Conservation (phyloP, 352 stramenopile genomes). For the Pythium vanterpoolii region DNA sequence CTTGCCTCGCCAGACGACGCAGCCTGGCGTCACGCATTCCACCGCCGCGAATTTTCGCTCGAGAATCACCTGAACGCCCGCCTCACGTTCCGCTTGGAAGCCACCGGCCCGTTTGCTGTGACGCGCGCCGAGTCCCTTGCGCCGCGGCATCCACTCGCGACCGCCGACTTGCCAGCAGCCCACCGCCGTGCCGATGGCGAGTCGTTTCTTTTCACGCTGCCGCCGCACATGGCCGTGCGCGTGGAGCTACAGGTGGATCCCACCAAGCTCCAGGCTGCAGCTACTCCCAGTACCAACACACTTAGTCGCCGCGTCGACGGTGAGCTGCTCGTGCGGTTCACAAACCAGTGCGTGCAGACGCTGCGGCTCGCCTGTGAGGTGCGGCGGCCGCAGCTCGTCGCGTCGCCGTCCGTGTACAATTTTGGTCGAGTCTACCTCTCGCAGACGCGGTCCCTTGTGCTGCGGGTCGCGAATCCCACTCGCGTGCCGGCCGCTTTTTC, state of each 20-base stretch:
- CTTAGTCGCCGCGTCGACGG: conserved; percentile 28
- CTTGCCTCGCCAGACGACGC: conserved; percentile 10
- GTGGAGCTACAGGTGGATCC: conserved; percentile 62
- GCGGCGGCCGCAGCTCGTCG: conserved; percentile 47
- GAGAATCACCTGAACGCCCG: conserved; percentile 56
- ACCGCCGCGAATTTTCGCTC: conserved; percentile 49
- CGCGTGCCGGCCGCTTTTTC: conserved; percentile 48
- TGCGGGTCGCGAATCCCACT: conserved; percentile 66
- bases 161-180: conserved; percentile 43
- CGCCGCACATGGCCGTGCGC: conserved; percentile 62
- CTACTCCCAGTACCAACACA: background rate
- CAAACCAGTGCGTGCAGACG: conserved; percentile 58
- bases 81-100: conserved; percentile 70
- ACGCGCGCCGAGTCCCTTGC: conserved; percentile 61
- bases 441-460: conserved; percentile 32
- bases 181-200: conserved; percentile 59
- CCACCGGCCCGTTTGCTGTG: conserved; percentile 55
- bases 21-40: conserved; percentile 37
- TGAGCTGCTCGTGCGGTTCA: conserved; percentile 63
- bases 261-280: conserved; percentile 5
- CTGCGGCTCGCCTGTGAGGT: conserved; percentile 47
- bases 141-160: conserved; percentile 54
- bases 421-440: conserved; percentile 69
- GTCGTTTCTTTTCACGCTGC: conserved; percentile 67
- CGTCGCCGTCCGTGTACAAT: conserved; percentile 58